phyloP scores from a whole-genome alignment of 768 basidiomycete genomes.

The Agaricus bisporus region DNA sequence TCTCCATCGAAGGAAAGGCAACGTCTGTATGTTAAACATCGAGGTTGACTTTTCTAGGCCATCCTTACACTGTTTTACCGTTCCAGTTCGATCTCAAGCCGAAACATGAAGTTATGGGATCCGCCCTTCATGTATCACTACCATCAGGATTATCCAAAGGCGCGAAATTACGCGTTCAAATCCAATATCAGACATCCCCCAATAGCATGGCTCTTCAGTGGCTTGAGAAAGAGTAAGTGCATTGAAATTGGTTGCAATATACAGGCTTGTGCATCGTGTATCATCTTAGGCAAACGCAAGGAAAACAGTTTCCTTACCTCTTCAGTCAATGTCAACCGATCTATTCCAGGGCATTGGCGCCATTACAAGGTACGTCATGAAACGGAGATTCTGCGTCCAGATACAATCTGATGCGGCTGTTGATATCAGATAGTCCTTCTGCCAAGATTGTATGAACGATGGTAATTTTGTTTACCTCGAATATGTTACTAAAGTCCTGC shows the following conservation, averaged over 20 bases:
- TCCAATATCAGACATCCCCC: constrained; percentile 70
- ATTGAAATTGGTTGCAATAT: not conserved
- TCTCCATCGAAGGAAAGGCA: constrained; percentile 43
- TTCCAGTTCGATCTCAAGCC: constrained; percentile 46
- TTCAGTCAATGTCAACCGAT: constrained; percentile 95
- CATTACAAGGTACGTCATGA: constrained; percentile 57
- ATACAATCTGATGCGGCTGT: not conserved
- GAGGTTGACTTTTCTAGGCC: constrained; percentile 28
- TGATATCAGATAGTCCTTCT: constrained; percentile 66
- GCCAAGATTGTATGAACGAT: constrained; percentile 63
- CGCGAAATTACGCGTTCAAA: constrained; percentile 43
- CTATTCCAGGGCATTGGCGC: constrained; percentile 73
- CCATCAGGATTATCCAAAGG: constrained; percentile 35
- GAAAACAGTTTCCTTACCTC: constrained; percentile 77
- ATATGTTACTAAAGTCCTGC: not conserved
- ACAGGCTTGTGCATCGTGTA: not conserved
- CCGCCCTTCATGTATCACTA: constrained; percentile 60
- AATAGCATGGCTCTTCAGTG: constrained; percentile 79
- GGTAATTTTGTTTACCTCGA: not conserved
- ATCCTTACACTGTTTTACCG: not conserved
- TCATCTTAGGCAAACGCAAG: constrained; percentile 68
- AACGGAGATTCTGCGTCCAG: too few relatives aligned
- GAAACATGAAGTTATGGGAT: constrained; percentile 70
- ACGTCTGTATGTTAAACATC: constrained; percentile 36
- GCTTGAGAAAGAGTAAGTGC: constrained; percentile 69